phyloP scores from a whole-genome alignment of 1,284 basidiomycete genomes.

The Ceratobasidium sp. region DNA sequence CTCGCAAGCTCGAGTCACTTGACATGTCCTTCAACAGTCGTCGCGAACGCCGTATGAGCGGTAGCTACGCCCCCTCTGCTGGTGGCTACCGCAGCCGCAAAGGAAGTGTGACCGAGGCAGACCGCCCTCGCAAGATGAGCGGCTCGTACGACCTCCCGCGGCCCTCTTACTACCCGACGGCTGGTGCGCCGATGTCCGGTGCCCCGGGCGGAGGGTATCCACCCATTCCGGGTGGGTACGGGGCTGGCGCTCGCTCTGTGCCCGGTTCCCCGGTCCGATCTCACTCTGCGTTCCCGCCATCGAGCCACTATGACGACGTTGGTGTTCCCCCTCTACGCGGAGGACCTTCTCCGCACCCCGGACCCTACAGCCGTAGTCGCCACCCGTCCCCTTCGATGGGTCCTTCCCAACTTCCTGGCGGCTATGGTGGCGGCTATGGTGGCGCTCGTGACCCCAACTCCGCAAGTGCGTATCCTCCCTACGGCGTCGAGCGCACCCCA shows the following conservation, averaged over 20 bases:
- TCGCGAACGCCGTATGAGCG: constrained; percentile 44
- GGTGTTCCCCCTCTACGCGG: constrained; percentile 18
- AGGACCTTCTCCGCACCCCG: constrained; percentile 35
- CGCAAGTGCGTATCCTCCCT: constrained; percentile 16
- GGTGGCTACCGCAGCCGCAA: constrained; percentile 40
- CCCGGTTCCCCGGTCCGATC: constrained; percentile 40
- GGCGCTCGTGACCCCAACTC: constrained; percentile 24
- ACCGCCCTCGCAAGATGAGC: constrained; percentile 36
- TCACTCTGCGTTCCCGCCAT: constrained; percentile 41
- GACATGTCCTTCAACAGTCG: constrained; percentile 44
- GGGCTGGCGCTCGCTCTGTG: constrained; percentile 35
- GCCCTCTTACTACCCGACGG: constrained; percentile 27
- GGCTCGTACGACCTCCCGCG: constrained; percentile 23
- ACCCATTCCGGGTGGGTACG: constrained; percentile 39
- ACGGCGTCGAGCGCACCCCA: constrained; percentile 27
- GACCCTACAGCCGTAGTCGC: constrained; percentile 34
- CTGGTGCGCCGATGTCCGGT: constrained; percentile 21
- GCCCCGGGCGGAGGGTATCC: constrained; percentile 32
- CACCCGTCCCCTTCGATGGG: constrained; percentile 39
- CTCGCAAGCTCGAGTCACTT: constrained; percentile 37
- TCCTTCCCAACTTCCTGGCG: constrained; percentile 27
- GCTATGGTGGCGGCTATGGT: neutral
- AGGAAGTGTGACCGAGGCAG: constrained; percentile 38
- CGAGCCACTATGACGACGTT: constrained; percentile 25
- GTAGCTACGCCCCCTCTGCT: constrained; percentile 35